phyloP scores from a whole-genome alignment of 2,329 filamentous ascomycete species.

The Botrytis tulipae region DNA sequence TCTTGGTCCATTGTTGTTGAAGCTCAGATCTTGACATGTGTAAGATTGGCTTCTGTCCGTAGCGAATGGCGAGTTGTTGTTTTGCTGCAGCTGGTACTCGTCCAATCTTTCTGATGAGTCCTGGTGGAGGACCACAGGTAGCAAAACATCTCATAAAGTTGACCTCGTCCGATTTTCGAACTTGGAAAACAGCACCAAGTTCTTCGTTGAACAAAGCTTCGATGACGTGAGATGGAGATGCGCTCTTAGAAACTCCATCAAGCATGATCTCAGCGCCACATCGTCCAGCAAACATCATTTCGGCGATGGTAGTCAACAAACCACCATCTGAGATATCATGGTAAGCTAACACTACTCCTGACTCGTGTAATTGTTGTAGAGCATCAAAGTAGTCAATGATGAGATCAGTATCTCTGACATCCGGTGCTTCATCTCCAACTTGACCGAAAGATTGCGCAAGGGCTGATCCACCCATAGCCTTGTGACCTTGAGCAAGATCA shows the following conservation, averaged over 20 bases:
- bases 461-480: constrained; percentile 85
- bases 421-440: constrained; percentile 79
- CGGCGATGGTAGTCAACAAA: constrained; percentile 81
- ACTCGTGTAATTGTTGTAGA: constrained; percentile 63
- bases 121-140: constrained; percentile 78
- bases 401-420: constrained; percentile 77
- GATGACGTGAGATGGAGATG: constrained; percentile 60
- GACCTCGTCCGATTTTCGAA: constrained; percentile 78
- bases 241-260: constrained; percentile 66
- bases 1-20: constrained; percentile 85
- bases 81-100: constrained; percentile 66
- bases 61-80: constrained; percentile 74
- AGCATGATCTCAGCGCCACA: constrained; percentile 84
- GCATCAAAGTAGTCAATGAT: constrained; percentile 93
- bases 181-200: constrained; percentile 92
- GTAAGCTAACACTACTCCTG: constrained; percentile 80
- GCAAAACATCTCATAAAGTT: constrained; percentile 89
- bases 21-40: constrained; percentile 68
- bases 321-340: constrained; percentile 95
- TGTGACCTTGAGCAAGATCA: constrained; percentile 78
- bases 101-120: constrained; percentile 81
- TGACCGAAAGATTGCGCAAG: constrained; percentile 86
- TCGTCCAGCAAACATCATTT: constrained; percentile 98
- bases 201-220: constrained; percentile 93
- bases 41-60: constrained; percentile 67